Conservation (phyloP, 1,139 yeast species). For the Lodderomyces jiufengensis region DNA sequence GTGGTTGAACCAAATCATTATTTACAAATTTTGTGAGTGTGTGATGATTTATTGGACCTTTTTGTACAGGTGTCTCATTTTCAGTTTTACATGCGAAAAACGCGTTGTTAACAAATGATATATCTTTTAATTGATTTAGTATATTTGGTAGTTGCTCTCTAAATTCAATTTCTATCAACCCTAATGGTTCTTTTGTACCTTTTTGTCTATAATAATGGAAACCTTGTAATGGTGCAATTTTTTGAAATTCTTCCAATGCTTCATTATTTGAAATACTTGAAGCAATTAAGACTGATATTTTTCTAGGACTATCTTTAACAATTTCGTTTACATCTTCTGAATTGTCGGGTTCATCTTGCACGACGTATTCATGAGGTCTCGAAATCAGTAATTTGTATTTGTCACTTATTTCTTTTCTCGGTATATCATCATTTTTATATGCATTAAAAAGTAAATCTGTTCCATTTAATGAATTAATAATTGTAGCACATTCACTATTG, state of each 20-base stretch:
- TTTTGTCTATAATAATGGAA: conserved; percentile 35
- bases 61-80: conserved; percentile 33
- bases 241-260: conserved; percentile 23
- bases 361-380: conserved; percentile 66
- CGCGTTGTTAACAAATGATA: conserved; percentile 22
- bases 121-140: conserved; percentile 14
- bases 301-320: conserved; percentile 36
- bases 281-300: conserved; percentile 28
- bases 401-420: conserved; percentile 10
- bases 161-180: conserved; percentile 41
- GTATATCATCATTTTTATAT: conserved; percentile 18
- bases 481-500: conserved; percentile 56
- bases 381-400: conserved; percentile 13
- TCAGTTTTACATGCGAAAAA: conserved; percentile 34
- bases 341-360: conserved; percentile 22
- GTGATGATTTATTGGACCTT: conserved; percentile 30
- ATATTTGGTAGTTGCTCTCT: conserved; percentile 12
- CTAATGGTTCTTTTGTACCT: conserved; percentile 35
- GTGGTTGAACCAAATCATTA: conserved; percentile 34
- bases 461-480: conserved; percentile 47
- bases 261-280: conserved; percentile 25
- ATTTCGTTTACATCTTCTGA: conserved; percentile 16
- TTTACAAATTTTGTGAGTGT: conserved; percentile 31
- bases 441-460: conserved; percentile 31
- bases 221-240: conserved; percentile 21